Conservation (phyloP, 2,329 filamentous ascomycete species). For the Exophiala dermatitidis region DNA sequence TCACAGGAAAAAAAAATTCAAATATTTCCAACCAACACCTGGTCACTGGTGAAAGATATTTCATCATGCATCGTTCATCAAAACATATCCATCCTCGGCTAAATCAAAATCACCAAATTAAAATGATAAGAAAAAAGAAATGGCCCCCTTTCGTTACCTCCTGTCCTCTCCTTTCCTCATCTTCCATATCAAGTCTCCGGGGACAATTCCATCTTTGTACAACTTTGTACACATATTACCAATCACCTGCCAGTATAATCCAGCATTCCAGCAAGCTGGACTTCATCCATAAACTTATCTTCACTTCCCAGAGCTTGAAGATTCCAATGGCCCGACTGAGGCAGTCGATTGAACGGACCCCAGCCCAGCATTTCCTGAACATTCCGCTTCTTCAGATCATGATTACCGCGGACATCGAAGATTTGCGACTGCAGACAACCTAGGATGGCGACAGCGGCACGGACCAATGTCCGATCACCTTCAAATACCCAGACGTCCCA, state of each 20-base stretch:
- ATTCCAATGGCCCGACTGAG: slow-evolving; percentile 38
- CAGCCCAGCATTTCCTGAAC: slow-evolving; percentile 30
- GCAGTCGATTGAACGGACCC: slow-evolving; percentile 32
- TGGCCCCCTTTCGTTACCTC: too few species aligned
- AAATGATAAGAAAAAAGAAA: too few species aligned
- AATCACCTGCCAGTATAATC: slow-evolving; percentile 25
- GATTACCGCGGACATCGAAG: slow-evolving; percentile 35
- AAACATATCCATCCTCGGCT: too few species aligned
- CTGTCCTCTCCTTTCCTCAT: too few species aligned
- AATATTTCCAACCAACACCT: too few species aligned
- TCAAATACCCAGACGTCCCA: slow-evolving; percentile 59
- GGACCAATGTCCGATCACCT: slow-evolving; percentile 47
- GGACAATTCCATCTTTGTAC: slow-evolving; percentile 1
- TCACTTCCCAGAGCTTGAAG: slow-evolving; percentile 35
- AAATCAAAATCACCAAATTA: too few species aligned
- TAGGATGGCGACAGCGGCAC: slow-evolving; percentile 39
- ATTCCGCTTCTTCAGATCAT: slow-evolving; percentile 30
- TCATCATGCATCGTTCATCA: too few species aligned
- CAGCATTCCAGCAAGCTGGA: slow-evolving; percentile 39
- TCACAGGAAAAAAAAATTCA: not conserved
- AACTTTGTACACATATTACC: not conserved
- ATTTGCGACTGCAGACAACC: slow-evolving; percentile 40
- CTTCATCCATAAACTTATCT: slow-evolving; percentile 38
- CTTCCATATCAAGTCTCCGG: too few species aligned
- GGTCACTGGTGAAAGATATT: not conserved